A percentile compares a stretch with the other conserved stretches of the same genome.
Conservation (phyloP, 139 green algal species). For the Trebouxia sp. region DNA sequence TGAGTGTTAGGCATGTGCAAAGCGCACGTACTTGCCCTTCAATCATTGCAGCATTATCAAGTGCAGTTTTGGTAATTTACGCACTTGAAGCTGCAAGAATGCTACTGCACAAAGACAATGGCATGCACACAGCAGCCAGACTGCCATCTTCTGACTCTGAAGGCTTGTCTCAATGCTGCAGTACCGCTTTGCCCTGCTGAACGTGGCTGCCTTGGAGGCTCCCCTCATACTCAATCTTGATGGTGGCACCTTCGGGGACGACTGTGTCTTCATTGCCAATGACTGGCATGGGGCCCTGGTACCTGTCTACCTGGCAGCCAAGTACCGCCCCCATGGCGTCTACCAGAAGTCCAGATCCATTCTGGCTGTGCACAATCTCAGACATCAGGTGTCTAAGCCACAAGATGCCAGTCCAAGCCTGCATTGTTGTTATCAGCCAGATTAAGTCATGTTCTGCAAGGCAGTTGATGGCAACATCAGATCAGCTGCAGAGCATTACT, state of each 20-base stretch:
- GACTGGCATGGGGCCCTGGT: slow-evolving; percentile 80
- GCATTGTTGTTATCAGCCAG: background rate
- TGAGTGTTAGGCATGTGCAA: too few species aligned
- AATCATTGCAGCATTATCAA: too few species aligned
- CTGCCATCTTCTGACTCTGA: too few species aligned
- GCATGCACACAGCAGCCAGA: too few species aligned
- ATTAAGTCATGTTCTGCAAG: background rate
- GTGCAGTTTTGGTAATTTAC: too few species aligned
- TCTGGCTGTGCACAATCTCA: slow-evolving; percentile 89
- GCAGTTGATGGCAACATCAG: background rate
- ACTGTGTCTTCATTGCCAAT: slow-evolving; percentile 60
- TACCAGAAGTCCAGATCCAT: slow-evolving; percentile 72
- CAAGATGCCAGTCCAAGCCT: too few species aligned
- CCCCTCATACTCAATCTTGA: slow-evolving; percentile 64
- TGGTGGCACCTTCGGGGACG: slow-evolving; percentile 44
- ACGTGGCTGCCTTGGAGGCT: slow-evolving; percentile 70
- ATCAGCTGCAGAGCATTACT: background rate
- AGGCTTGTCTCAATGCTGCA: slow-evolving; percentile 31
- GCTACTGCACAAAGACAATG: too few species aligned
- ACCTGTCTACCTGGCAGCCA: slow-evolving; percentile 80
- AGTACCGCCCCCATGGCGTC: slow-evolving; percentile 81
- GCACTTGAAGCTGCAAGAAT: too few species aligned
- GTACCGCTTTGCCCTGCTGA: slow-evolving; percentile 80
- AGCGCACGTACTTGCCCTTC: too few species aligned
- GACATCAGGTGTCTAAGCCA: slow-evolving; percentile 72